These are phyloP conservation scores for Salvia miltiorrhiza DNA, from an alignment of 257 asterid genomes.

Conservation along the genomic window DNA sequence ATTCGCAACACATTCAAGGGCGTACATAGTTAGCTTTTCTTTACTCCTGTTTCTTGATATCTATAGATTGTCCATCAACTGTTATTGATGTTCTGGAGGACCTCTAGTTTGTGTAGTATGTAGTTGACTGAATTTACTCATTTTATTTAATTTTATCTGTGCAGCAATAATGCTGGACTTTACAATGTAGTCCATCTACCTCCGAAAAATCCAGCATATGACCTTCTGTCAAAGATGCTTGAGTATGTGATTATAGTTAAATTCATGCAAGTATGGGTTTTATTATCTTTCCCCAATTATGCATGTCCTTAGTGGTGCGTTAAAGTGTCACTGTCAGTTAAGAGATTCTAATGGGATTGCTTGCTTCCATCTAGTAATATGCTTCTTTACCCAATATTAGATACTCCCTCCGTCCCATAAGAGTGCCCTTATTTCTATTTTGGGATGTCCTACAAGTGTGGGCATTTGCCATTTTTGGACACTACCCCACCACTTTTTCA, in stretches of 20 bases:
- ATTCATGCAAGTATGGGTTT: slow-evolving; percentile 23
- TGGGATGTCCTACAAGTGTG: too few species aligned
- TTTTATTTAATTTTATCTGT: slow-evolving; percentile 14
- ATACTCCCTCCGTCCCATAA: too few species aligned
- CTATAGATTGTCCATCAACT: slow-evolving; percentile 14
- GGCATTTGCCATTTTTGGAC: too few species aligned
- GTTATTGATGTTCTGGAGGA: slow-evolving; percentile 10
- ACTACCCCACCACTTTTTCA: too few species aligned
- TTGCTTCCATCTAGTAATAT: neutral
- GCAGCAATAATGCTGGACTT: slow-evolving; percentile 92
- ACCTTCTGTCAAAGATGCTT: slow-evolving; percentile 95
- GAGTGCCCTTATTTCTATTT: too few species aligned
- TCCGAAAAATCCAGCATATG: slow-evolving; percentile 85
- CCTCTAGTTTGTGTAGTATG: slow-evolving; percentile 6
- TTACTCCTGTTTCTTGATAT: slow-evolving; percentile 2
- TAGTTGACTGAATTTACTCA: slow-evolving; percentile 5
- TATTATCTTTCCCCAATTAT: neutral
- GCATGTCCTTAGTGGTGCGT: slow-evolving; percentile 10
- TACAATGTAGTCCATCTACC: slow-evolving; percentile 77
- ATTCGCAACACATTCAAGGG: slow-evolving; percentile 81
- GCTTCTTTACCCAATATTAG: slow-evolving; percentile 12
- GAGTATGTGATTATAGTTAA: slow-evolving; percentile 58
- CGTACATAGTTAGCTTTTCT: slow-evolving; percentile 72
- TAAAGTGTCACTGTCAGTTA: slow-evolving; percentile 7
- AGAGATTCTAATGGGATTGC: slow-evolving; percentile 14